These are phyloP conservation scores for Cornus controversa DNA, from an alignment of 148 eudicot genomes.

Conservation along the genomic window DNA sequence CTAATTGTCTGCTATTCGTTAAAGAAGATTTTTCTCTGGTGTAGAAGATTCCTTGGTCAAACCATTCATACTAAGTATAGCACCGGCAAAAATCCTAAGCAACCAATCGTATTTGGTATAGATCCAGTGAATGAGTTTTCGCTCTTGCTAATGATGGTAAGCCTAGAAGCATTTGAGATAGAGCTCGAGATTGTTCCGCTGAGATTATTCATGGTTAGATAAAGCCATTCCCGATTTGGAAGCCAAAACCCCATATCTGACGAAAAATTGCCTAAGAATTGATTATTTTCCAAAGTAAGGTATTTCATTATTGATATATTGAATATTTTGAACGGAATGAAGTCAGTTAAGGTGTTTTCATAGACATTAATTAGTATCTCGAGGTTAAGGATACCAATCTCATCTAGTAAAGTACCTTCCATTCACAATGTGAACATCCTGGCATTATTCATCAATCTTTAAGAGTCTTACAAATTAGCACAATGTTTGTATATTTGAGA, in stretches of 20 bases:
- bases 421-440: background rate
- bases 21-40: constrained; percentile 20
- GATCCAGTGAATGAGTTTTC: constrained; percentile 18
- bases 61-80: constrained; percentile 16
- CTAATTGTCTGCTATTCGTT: constrained; percentile 20
- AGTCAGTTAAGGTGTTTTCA: constrained; percentile 2
- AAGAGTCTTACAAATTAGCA: background rate
- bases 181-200: constrained; percentile 23
- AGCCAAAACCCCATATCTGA: constrained; percentile 9
- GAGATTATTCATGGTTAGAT: background rate
- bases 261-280: constrained; percentile 7
- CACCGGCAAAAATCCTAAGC: background rate
- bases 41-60: constrained; percentile 18
- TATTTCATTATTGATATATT: constrained; percentile 12
- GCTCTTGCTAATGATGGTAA: background rate
- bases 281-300: background rate
- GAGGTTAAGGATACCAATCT: constrained; percentile 12
- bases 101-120: constrained; percentile 20
- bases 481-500: too few relatives aligned
- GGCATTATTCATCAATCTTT: background rate
- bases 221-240: constrained; percentile 4
- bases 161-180: constrained; percentile 26
- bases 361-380: background rate
- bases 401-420: constrained; percentile 20
- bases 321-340: constrained; percentile 18